Evolutionary conservation across 768 basidiomycete species (phyloP).

Genomic region (Glaciozyma antarctica): DNA sequence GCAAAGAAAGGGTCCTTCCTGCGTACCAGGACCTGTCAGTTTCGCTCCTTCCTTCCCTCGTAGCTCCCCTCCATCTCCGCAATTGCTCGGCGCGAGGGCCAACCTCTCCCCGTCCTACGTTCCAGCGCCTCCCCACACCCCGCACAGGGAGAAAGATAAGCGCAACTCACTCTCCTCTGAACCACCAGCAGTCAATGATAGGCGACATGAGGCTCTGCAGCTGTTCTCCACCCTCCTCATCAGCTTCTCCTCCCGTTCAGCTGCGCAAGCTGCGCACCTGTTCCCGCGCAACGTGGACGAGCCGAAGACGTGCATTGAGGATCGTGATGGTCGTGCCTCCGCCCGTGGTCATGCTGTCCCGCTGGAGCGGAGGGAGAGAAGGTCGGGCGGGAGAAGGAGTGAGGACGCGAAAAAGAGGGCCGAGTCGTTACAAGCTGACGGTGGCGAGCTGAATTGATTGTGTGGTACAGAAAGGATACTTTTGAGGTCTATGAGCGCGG

Average conservation of each 20-base stretch:
- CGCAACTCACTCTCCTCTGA: conserved; percentile 2
- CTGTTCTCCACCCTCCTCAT: conserved; percentile 39
- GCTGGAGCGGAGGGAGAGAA: background rate
- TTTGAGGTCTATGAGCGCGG: no score
- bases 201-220: conserved; percentile 52
- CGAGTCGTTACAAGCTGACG: background rate
- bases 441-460: no score
- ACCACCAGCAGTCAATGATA: conserved; percentile 45
- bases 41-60: background rate
- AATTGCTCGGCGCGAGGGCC: background rate
- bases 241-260: no score
- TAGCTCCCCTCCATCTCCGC: background rate
- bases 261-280: no score
- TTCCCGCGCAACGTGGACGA: conserved; percentile 62
- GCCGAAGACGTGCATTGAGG: conserved; percentile 60
- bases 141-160: background rate
- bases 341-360: background rate
- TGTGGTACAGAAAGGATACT: no score
- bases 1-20: conserved; percentile 30
- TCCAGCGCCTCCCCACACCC: no score
- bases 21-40: background rate
- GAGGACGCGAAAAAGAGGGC: background rate
- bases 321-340: conserved; percentile 51
- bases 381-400: background rate
- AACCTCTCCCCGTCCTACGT: no score